Percentiles rank a stretch among this genome's conserved stretches.
Conservation (phyloP, 805 yeast species). For the Saturnispora mendoncae region DNA sequence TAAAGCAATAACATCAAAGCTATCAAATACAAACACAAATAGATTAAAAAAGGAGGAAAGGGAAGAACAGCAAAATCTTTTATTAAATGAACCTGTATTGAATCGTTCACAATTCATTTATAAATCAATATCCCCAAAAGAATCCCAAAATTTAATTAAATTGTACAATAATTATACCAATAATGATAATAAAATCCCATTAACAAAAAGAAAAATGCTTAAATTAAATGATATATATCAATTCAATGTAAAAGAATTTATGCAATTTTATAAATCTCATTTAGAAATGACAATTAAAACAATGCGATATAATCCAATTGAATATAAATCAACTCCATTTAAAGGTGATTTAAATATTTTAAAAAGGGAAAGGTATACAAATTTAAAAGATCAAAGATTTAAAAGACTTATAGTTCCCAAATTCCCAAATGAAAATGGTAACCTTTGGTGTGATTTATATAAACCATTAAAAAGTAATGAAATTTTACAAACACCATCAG, state of each 20-base stretch:
- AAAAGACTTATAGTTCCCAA: conserved; percentile 9
- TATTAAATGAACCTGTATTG: conserved; percentile 3
- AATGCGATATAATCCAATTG: background rate
- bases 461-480: conserved; percentile 31
- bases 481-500: conserved; percentile 27
- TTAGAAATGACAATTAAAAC: background rate
- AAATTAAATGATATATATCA: background rate
- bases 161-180: background rate
- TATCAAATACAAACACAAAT: background rate
- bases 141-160: conserved; percentile 1
- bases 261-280: conserved; percentile 7
- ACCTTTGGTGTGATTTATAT: conserved; percentile 38
- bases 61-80: background rate
- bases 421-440: conserved; percentile 7
- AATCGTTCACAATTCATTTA: conserved; percentile 8
- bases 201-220: background rate
- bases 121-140: background rate
- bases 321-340: background rate
- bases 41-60: background rate
- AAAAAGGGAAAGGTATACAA: conserved; percentile 5
- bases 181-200: background rate
- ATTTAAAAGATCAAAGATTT: conserved; percentile 12
- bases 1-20: conserved; percentile 6
- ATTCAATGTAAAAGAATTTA: conserved; percentile 2
- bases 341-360: background rate